phyloP scores from a whole-genome alignment of 1,284 basidiomycete species.

The Boletus smithii region DNA sequence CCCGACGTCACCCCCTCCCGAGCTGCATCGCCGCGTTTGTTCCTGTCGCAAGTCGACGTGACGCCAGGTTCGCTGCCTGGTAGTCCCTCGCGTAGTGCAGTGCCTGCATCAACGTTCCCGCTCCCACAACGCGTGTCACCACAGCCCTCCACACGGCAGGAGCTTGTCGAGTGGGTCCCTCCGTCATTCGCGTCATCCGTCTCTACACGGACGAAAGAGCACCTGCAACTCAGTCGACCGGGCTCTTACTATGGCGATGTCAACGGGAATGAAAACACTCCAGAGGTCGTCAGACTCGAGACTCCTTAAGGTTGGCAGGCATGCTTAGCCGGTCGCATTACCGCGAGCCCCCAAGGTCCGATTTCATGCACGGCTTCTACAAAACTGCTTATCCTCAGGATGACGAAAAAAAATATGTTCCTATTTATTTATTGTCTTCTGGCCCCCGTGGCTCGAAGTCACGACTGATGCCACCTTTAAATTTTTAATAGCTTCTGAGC shows the following conservation, averaged over 20 bases:
- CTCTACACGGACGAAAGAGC: constrained; percentile 20
- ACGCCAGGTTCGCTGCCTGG: constrained; percentile 15
- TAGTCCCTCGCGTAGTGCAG: constrained; percentile 16
- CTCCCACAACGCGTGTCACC: constrained; percentile 27
- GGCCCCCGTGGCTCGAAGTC: constrained; percentile 10
- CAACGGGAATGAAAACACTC: constrained; percentile 30
- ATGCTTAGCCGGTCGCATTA: constrained; percentile 5
- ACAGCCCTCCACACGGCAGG: constrained; percentile 32
- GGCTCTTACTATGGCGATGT: constrained; percentile 30
- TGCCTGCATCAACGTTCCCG: constrained; percentile 11
- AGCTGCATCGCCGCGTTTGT: constrained; percentile 21
- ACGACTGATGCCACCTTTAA: constrained; percentile 2
- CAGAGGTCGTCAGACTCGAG: constrained; percentile 9
- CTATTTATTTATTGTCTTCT: constrained; percentile 14
- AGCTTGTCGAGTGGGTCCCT: constrained; percentile 26
- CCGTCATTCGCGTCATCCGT: constrained; percentile 16
- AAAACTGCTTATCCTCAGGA: constrained; percentile 2
- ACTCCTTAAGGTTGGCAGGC: constrained; percentile 9
- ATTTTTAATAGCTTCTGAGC: constrained; percentile 12
- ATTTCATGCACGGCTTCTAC: constrained; percentile 9
- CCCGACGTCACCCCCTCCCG: constrained; percentile 30
- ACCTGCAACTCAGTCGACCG: constrained; percentile 15
- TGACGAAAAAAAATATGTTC: constrained; percentile 4
- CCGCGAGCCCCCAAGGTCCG: constrained; percentile 10
- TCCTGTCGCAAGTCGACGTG: constrained; percentile 23